Evolutionary conservation across 192 early-diverging fungal genomes (phyloP).

Genomic region (Rhizoclosmatium sp.): DNA sequence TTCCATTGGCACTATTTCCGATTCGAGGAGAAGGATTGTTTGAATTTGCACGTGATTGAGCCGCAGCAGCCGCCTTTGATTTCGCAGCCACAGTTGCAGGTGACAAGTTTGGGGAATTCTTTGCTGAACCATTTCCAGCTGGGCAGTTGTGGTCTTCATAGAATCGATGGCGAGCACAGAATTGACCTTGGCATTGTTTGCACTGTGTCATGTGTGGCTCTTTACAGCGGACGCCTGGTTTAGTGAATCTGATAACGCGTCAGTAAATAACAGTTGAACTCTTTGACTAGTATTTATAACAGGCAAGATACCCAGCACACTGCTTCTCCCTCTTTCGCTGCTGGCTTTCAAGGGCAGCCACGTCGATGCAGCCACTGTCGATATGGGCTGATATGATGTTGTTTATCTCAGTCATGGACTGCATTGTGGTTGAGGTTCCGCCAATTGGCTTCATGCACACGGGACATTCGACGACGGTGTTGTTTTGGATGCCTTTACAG

Average conservation of each 20-base stretch:
- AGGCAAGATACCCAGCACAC: not conserved
- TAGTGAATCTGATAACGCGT: not conserved
- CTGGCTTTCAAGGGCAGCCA: not conserved
- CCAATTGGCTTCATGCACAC: conserved; percentile 23
- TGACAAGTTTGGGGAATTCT: not conserved
- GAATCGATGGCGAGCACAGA: conserved; percentile 21
- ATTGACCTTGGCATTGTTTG: conserved; percentile 7
- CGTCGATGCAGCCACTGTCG: conserved; percentile 15
- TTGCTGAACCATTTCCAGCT: not conserved
- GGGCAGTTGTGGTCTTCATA: conserved; percentile 17
- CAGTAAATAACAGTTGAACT: not conserved
- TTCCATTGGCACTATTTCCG: conserved; percentile 1
- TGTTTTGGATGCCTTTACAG: conserved; percentile 11
- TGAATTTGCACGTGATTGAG: not conserved
- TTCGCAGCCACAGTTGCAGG: not conserved
- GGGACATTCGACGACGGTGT: conserved; percentile 29
- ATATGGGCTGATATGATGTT: conserved; percentile 17
- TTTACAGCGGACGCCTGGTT: conserved; percentile 7
- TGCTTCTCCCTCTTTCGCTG: conserved; percentile 16
- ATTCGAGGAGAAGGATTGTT: not conserved
- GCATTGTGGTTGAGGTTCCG: not conserved
- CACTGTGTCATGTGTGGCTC: not conserved
- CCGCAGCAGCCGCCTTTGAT: not conserved
- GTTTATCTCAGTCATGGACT: conserved; percentile 24
- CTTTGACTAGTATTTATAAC: not conserved